Base-by-base conservation (phyloP, 768 basidiomycete genomes). In the Boletus insuetus region DNA sequence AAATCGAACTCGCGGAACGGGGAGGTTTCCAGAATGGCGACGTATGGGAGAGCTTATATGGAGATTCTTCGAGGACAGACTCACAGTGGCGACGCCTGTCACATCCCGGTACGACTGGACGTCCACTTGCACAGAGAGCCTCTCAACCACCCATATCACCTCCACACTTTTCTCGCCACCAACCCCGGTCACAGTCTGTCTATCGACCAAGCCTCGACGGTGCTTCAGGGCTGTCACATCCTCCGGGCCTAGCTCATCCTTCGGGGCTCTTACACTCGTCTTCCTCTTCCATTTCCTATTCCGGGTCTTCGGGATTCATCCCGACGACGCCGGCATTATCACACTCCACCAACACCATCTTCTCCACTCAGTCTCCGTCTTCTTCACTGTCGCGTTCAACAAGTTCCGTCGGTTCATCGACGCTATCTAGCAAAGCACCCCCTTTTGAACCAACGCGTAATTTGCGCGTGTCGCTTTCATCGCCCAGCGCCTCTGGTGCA, bases 361-460 rank as follows among this genome's bases (percentile, higher is more conserved):
- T 68, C 9, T 54, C 65, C 5, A 43, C 65, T 4, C 60, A 53
- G n/a, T 53, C 65, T 16, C 51, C 60, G 6, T 49, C 69, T 12
- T 62, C 72, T 5, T 62, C 64, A 1, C 49, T 70, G 12, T 64
- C 68, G 38, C 62, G 66, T 19, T 70, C 70, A 1, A 67, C 67
- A 31, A 69, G 62, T 37, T 67, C 72, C 1, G 53, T 61, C 2
- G 44, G 66, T 11, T 61, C 70, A 3, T 80, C 79, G 9, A 78
- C 69, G 13, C 64, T 83, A n/a, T 83, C 82, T 11, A 77, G 78
- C 54, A 78, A 75, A 38, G 83, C 82, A 3, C 73, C 77, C 4
- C 78, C 81, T 16, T 84, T 84, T 51, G 82, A 84, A 60, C 82
- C 82, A 2, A 73, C 67, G 3, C 67, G 66, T n/a, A 60, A 52